These are phyloP conservation scores for Quaeritorhiza haematococci DNA, from an alignment of 371 early-diverging fungal genomes.

Conservation along the genomic window DNA sequence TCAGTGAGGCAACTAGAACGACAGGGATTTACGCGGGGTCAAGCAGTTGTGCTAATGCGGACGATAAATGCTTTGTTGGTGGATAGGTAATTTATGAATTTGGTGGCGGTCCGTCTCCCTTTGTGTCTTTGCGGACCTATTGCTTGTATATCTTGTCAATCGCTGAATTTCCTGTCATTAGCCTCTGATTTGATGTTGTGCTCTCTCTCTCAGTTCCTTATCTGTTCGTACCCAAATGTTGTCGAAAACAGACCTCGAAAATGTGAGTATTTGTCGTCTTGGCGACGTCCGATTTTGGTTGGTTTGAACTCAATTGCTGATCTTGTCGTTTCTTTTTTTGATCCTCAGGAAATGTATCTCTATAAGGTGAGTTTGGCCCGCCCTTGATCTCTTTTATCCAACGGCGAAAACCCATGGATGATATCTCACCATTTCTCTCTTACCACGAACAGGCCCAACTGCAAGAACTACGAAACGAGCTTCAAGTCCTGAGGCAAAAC, in stretches of 20 bases:
- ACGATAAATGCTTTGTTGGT: conserved; percentile 61
- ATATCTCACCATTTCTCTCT: not conserved
- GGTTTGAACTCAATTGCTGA: not conserved
- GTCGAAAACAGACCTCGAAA: conserved; percentile 24
- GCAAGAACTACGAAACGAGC: conserved; percentile 80
- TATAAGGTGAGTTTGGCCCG: no score
- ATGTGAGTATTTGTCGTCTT: conserved; percentile 14
- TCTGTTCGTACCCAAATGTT: conserved; percentile 13
- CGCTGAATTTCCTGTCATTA: not conserved
- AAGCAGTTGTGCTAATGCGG: conserved; percentile 69
- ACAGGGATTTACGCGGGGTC: conserved; percentile 60
- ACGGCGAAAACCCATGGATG: conserved; percentile 28
- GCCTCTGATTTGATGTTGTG: not conserved
- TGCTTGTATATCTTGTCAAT: not conserved
- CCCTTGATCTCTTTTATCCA: no score
- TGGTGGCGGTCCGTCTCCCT: not conserved
- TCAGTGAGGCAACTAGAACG: conserved; percentile 56
- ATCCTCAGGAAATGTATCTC: conserved; percentile 23
- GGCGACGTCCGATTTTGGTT: conserved; percentile 8
- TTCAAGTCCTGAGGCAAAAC: conserved; percentile 78
- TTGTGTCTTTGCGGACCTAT: not conserved
- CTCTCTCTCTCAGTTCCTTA: conserved; percentile 6
- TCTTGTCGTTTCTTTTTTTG: no score
- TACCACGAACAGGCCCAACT: conserved; percentile 16
- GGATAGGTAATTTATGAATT: no score